phyloP scores from a whole-genome alignment of 805 yeast genomes.

The Candida michaelii region DNA sequence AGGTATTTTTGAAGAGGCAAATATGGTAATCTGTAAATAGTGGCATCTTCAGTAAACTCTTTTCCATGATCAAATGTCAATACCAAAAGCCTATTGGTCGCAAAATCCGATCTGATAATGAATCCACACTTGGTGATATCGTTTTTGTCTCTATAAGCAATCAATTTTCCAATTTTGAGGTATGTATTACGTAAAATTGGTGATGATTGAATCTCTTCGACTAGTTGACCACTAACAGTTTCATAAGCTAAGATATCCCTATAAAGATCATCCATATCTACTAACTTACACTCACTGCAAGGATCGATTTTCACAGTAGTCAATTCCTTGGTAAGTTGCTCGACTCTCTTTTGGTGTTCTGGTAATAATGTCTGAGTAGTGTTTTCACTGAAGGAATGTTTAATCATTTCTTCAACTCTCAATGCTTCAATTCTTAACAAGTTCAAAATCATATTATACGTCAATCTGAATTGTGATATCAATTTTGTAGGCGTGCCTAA shows the following conservation, averaged over 20 bases:
- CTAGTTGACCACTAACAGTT: constrained; percentile 43
- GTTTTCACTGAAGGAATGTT: constrained; percentile 91
- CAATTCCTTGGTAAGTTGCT: constrained; percentile 50
- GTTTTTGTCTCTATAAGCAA: constrained; percentile 54
- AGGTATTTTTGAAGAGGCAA: constrained; percentile 35
- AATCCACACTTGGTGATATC: constrained; percentile 52
- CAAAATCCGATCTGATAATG: constrained; percentile 44
- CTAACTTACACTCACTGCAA: constrained; percentile 36
- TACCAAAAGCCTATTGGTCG: constrained; percentile 32
- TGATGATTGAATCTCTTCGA: constrained; percentile 46
- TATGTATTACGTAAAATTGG: constrained; percentile 46
- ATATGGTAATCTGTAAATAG: constrained; percentile 33
- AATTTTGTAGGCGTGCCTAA: constrained; percentile 89
- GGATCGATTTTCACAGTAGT: constrained; percentile 32
- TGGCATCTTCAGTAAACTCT: constrained; percentile 23
- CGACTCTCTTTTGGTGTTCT: constrained; percentile 71
- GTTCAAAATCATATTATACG: constrained; percentile 94
- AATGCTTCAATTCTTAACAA: constrained; percentile 89
- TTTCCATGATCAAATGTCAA: constrained; percentile 48
- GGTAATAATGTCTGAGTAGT: constrained; percentile 82
- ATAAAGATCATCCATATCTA: constrained; percentile 47
- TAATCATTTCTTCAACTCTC: constrained; percentile 97
- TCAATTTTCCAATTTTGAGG: constrained; percentile 54
- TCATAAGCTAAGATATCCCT: constrained; percentile 47
- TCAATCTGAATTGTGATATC: constrained; percentile 87